phyloP scores from a whole-genome alignment of 1,139 yeast genomes.

The Fermentozyma sake region DNA sequence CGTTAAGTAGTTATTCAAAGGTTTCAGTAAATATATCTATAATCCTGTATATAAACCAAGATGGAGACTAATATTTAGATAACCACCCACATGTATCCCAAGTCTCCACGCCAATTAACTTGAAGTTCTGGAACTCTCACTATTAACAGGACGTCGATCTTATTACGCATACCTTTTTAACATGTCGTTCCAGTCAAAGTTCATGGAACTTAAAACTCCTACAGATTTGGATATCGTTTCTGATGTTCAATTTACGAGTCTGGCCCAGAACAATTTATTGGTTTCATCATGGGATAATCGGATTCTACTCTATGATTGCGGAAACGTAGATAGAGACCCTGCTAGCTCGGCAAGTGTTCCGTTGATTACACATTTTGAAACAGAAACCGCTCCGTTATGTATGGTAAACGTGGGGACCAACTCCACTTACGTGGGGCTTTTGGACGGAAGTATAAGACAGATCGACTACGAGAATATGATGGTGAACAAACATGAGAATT shows the following conservation, averaged over 20 bases:
- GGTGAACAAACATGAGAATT: constrained; percentile 13
- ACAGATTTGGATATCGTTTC: constrained; percentile 20
- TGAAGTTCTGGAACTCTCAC: no score
- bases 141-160: no score
- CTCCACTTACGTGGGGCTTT: constrained; percentile 31
- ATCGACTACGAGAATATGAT: constrained; percentile 41
- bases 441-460: constrained; percentile 38
- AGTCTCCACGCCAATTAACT: no score
- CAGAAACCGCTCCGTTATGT: constrained; percentile 10
- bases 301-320: constrained; percentile 31
- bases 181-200: no score
- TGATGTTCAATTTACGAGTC: constrained; percentile 23
- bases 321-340: constrained; percentile 5
- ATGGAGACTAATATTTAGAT: no score
- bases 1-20: no score
- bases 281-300: constrained; percentile 41
- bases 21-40: no score
- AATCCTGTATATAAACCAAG: no score
- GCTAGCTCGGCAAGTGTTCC: constrained; percentile 5
- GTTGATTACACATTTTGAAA: constrained; percentile 4
- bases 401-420: constrained; percentile 7
- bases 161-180: no score
- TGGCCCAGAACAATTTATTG: constrained; percentile 9
- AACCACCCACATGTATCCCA: no score
- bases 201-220: constrained; percentile 7